phyloP scores from a whole-genome alignment of 2,329 filamentous ascomycete genomes.

The Pyrenophora tritici-repentis region DNA sequence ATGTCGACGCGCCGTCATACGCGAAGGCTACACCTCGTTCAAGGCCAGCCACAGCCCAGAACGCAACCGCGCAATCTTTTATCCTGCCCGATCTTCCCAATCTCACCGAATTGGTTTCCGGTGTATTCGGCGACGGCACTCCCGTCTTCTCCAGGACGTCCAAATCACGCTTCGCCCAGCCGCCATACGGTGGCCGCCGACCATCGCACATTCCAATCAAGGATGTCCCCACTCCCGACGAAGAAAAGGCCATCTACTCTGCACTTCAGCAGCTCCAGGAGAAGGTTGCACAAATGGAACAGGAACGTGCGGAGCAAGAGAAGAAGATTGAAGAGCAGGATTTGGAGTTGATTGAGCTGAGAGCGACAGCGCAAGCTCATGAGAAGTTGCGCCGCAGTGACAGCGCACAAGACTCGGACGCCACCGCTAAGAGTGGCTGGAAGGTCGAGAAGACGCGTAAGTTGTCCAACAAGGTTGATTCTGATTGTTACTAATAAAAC shows the following conservation, averaged over 20 bases:
- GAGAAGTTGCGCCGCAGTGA: conserved; percentile 51
- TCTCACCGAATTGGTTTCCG: conserved; percentile 65
- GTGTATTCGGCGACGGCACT: conserved; percentile 62
- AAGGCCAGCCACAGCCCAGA: conserved; percentile 51
- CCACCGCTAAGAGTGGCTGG: conserved; percentile 42
- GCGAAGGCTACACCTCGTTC: conserved; percentile 31
- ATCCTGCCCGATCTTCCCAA: conserved; percentile 65
- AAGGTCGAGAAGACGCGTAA: conserved; percentile 62
- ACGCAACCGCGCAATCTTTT: conserved; percentile 63
- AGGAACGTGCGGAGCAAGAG: conserved; percentile 58
- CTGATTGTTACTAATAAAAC: conserved; percentile 17
- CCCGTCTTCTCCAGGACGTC: conserved; percentile 60
- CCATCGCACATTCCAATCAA: conserved; percentile 55
- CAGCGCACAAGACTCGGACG: conserved; percentile 57
- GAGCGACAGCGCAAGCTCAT: conserved; percentile 52
- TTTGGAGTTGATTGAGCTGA: conserved; percentile 57
- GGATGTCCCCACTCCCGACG: conserved; percentile 61
- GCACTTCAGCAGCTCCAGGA: conserved; percentile 64
- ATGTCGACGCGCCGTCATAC: conserved; percentile 28
- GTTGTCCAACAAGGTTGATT: conserved; percentile 29
- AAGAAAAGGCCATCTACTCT: conserved; percentile 67
- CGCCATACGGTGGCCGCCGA: conserved; percentile 37
- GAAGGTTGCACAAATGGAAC: conserved; percentile 61
- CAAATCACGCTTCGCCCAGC: conserved; percentile 61
- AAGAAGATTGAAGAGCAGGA: conserved; percentile 57